Conservation (phyloP, 1,139 yeast genomes). For the Kodamaea sp. region DNA sequence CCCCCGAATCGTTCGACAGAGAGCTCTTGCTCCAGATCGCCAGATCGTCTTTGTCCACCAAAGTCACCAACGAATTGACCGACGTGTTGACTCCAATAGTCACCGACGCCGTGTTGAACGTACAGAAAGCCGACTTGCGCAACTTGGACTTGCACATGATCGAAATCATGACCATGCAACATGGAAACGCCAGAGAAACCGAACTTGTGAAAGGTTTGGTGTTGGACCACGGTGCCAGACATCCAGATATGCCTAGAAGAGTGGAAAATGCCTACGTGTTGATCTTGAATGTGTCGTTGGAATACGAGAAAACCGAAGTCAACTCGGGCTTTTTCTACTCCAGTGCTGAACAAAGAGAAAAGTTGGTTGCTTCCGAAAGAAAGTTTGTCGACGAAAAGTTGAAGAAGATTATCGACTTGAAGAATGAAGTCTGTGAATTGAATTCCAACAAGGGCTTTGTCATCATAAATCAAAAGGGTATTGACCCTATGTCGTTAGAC, state of each 20-base stretch:
- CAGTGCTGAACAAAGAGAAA: slow-evolving; percentile 93
- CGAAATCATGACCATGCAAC: slow-evolving; percentile 98
- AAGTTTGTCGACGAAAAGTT: slow-evolving; percentile 93
- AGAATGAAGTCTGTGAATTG: slow-evolving; percentile 85
- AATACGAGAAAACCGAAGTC: slow-evolving; percentile 97
- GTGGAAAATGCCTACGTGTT: slow-evolving; percentile 82
- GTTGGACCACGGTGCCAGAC: slow-evolving; percentile 97
- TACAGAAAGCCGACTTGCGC: slow-evolving; percentile 51
- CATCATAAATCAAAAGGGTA: slow-evolving; percentile 96
- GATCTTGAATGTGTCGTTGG: slow-evolving; percentile 90
- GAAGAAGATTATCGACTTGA: slow-evolving; percentile 86
- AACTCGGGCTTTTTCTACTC: slow-evolving; percentile 96
- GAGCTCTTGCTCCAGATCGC: slow-evolving; percentile 92
- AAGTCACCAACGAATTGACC: slow-evolving; percentile 73
- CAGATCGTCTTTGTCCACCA: slow-evolving; percentile 83
- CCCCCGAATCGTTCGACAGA: slow-evolving; percentile 61
- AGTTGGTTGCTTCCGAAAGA: slow-evolving; percentile 90
- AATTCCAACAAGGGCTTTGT: slow-evolving; percentile 81
- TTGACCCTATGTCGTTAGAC: slow-evolving; percentile 97
- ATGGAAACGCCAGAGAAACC: slow-evolving; percentile 82
- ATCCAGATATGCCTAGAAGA: slow-evolving; percentile 97
- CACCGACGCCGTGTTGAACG: slow-evolving; percentile 91
- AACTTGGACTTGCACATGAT: slow-evolving; percentile 92
- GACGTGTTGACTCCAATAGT: slow-evolving; percentile 89
- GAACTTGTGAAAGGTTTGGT: slow-evolving; percentile 85